Conservation (phyloP, 495 filamentous ascomycete species). For the Aspergillus conjunctus region DNA sequence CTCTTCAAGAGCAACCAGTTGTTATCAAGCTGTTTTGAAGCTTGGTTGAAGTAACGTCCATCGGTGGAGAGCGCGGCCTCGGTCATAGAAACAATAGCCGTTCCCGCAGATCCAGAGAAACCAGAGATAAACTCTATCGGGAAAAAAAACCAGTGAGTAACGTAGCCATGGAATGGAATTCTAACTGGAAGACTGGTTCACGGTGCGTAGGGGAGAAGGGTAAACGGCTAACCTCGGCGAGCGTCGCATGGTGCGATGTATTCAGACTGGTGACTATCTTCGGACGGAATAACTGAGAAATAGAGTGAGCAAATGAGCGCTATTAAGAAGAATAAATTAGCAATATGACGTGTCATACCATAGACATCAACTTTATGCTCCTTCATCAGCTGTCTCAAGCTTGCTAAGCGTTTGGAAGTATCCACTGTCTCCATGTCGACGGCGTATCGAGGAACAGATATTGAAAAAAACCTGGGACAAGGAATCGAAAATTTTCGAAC, state of each 20-base stretch:
- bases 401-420: conserved; percentile 74
- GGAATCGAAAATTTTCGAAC: conserved; percentile 30
- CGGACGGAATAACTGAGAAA: conserved; percentile 85
- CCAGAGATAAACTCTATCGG: conserved; percentile 79
- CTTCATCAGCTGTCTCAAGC: conserved; percentile 85
- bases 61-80: conserved; percentile 94
- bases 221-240: conserved; percentile 65
- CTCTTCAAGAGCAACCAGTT: conserved; percentile 95
- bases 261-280: conserved; percentile 97
- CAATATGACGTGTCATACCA: conserved; percentile 59
- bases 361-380: conserved; percentile 88
- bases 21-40: conserved; percentile 82
- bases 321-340: conserved; percentile 3
- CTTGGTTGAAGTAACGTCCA: conserved; percentile 98
- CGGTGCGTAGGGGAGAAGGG: conserved; percentile 9
- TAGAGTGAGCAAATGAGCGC: conserved; percentile 21
- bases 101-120: conserved; percentile 94
- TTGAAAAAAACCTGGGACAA: conserved; percentile 41
- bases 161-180: not conserved
- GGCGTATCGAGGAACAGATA: conserved; percentile 38
- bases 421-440: conserved; percentile 82
- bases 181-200: conserved; percentile 1
- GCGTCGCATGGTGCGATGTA: conserved; percentile 95
- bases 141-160: conserved; percentile 25
- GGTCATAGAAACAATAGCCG: conserved; percentile 80